Percentiles rank a stretch among this genome's conserved stretches.
These are phyloP conservation scores for Cryphonectria radicalis DNA, from an alignment of 2,329 filamentous ascomycete species.

Conservation along the genomic window DNA sequence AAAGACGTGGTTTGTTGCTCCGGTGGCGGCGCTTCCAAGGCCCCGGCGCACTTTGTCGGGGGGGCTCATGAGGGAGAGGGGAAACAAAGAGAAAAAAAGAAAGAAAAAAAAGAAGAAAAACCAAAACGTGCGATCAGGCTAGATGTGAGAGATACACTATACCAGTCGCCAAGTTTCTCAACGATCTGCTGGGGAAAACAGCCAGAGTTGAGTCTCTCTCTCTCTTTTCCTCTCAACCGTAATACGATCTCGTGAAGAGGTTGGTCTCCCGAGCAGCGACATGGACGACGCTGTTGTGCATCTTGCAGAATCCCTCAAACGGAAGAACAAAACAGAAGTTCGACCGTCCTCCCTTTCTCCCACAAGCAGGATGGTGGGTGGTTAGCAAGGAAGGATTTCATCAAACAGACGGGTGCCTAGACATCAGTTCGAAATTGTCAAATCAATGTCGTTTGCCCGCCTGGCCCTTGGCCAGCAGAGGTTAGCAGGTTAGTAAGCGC, in stretches of 20 bases:
- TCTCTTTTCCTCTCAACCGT: neutral
- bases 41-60: constrained; percentile 27
- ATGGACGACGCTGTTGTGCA: neutral
- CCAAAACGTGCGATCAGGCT: neutral
- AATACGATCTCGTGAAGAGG: constrained; percentile 6
- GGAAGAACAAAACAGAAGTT: neutral
- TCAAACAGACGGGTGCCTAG: neutral
- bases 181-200: neutral
- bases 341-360: too few relatives aligned
- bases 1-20: constrained; percentile 17
- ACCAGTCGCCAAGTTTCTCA: neutral
- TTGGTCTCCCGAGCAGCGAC: neutral
- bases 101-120: neutral
- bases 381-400: neutral
- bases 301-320: neutral
- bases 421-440: neutral
- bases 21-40: constrained; percentile 14
- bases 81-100: too few relatives aligned
- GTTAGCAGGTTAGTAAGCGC: constrained; percentile 5
- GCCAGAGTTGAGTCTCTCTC: too few relatives aligned
- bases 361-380: neutral
- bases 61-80: constrained; percentile 19
- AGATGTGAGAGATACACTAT: neutral
- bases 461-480: neutral
- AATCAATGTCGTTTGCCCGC: neutral